phyloP scores from a whole-genome alignment of 768 basidiomycete species.

The Hypsizygus marmoreus region DNA sequence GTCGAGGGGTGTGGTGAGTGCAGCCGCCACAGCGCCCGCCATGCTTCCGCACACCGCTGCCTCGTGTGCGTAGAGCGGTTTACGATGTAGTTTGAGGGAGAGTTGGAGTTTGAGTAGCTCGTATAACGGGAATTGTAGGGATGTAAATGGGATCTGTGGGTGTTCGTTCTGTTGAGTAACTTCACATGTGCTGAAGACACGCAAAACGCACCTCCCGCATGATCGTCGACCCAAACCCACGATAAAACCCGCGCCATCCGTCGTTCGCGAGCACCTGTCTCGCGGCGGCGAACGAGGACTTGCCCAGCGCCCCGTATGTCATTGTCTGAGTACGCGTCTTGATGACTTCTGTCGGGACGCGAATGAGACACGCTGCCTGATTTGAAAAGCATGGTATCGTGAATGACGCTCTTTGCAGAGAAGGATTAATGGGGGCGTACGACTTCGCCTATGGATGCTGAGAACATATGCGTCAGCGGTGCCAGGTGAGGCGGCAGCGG shows the following conservation, averaged over 20 bases:
- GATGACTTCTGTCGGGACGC: slow-evolving; percentile 95
- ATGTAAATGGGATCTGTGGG: slow-evolving; percentile 90
- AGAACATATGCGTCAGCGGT: slow-evolving; percentile 58
- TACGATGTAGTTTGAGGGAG: slow-evolving; percentile 52
- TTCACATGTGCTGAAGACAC: not conserved
- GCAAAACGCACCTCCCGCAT: slow-evolving; percentile 40
- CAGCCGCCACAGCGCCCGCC: slow-evolving; percentile 89
- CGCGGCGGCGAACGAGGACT: slow-evolving; percentile 64
- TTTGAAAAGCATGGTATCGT: slow-evolving; percentile 15
- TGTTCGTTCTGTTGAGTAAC: slow-evolving; percentile 25
- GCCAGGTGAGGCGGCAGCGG: slow-evolving; percentile 63
- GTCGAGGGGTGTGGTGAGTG: slow-evolving; percentile 90
- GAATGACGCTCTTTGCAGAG: slow-evolving; percentile 13
- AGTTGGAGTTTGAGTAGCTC: slow-evolving; percentile 79
- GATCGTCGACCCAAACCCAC: slow-evolving; percentile 83
- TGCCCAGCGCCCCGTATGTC: slow-evolving; percentile 57
- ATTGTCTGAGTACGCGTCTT: slow-evolving; percentile 92
- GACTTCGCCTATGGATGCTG: slow-evolving; percentile 64
- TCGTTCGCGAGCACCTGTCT: slow-evolving; percentile 56
- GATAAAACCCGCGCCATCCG: slow-evolving; percentile 80
- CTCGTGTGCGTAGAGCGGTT: slow-evolving; percentile 67
- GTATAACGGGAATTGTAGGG: slow-evolving; percentile 94
- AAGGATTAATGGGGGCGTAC: slow-evolving; percentile 37
- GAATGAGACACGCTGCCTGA: slow-evolving; percentile 86
- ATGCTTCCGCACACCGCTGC: slow-evolving; percentile 89